A percentile compares a stretch with the other conserved stretches of the same genome.
Evolutionary conservation across 768 basidiomycete genomes (phyloP).

Genomic region (Agaricus subrufescens): DNA sequence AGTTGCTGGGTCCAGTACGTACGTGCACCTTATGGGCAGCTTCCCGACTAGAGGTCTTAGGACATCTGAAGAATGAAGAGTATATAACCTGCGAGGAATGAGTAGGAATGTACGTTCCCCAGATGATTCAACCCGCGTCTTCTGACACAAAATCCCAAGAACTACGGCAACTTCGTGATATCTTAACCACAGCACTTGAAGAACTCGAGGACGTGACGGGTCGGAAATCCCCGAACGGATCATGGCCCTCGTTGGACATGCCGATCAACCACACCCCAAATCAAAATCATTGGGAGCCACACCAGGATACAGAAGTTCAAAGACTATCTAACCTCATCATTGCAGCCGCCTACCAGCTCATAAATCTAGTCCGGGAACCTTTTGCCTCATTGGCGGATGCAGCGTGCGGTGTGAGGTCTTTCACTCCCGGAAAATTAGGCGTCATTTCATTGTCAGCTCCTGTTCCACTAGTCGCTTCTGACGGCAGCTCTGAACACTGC

Average conservation of each 20-base stretch:
- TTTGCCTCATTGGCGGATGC: slow-evolving; percentile 1
- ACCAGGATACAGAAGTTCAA: slow-evolving; percentile 1
- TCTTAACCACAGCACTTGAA: not conserved
- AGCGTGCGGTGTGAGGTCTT: slow-evolving; percentile 3
- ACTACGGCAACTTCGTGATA: not conserved
- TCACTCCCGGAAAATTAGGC: too few species aligned
- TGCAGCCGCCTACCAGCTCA: slow-evolving; percentile 8
- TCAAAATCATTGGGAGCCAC: not conserved
- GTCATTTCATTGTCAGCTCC: not conserved
- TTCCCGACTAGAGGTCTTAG: not conserved
- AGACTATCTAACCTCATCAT: slow-evolving; percentile 1
- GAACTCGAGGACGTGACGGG: not conserved
- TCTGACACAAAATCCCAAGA: not conserved
- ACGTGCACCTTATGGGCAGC: not conserved
- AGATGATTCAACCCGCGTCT: too few species aligned
- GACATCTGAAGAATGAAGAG: not conserved
- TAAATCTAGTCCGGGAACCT: slow-evolving; percentile 5
- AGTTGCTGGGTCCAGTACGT: too few species aligned
- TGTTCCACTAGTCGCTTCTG: slow-evolving; percentile 1
- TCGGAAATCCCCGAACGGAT: slow-evolving; percentile 1
- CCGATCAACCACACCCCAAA: not conserved
- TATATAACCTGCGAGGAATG: not conserved
- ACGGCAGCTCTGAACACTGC: slow-evolving; percentile 8
- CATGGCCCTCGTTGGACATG: slow-evolving; percentile 2
- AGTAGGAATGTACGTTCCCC: too few species aligned